Evolutionary conservation across 192 early-diverging fungal genomes (phyloP).

Genomic region (Gonapodya prolifera): DNA sequence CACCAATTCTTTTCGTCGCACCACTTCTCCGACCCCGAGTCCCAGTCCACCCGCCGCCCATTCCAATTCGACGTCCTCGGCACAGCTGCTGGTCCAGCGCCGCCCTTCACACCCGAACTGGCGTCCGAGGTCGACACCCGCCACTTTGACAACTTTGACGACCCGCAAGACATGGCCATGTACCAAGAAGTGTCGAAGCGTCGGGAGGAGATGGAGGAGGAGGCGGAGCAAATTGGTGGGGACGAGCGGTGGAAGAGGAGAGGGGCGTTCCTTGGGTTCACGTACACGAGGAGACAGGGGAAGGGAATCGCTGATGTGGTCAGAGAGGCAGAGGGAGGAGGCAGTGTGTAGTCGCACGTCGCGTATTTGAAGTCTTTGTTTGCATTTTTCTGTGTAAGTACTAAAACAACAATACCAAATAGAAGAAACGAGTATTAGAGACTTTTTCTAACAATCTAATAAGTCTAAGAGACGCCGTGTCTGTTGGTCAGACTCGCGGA

Average conservation of each 20-base stretch:
- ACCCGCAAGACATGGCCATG: slow-evolving; percentile 36
- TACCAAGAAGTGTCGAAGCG: slow-evolving; percentile 36
- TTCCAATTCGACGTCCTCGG: not conserved
- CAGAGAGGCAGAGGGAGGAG: not conserved
- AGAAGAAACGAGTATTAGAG: too few species aligned
- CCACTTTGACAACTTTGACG: slow-evolving; percentile 43
- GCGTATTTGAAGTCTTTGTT: too few species aligned
- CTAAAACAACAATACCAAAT: too few species aligned
- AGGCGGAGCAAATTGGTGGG: not conserved
- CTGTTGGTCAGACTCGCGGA: too few species aligned
- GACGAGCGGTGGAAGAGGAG: slow-evolving; percentile 11
- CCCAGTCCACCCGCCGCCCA: not conserved
- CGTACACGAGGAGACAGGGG: slow-evolving; percentile 12
- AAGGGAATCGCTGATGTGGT: not conserved
- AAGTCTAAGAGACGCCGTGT: too few species aligned
- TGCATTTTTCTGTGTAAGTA: too few species aligned
- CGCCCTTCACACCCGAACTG: slow-evolving; percentile 32
- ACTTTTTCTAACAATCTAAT: too few species aligned
- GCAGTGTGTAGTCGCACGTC: not conserved
- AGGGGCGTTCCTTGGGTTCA: slow-evolving; percentile 38
- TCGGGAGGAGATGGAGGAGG: slow-evolving; percentile 14
- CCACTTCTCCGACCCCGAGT: not conserved
- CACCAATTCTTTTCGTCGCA: not conserved
- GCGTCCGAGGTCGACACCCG: slow-evolving; percentile 23
- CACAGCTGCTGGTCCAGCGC: not conserved